Conservation (phyloP, 2,329 filamentous ascomycete genomes). For the Chrysosphaeria jannelii region DNA sequence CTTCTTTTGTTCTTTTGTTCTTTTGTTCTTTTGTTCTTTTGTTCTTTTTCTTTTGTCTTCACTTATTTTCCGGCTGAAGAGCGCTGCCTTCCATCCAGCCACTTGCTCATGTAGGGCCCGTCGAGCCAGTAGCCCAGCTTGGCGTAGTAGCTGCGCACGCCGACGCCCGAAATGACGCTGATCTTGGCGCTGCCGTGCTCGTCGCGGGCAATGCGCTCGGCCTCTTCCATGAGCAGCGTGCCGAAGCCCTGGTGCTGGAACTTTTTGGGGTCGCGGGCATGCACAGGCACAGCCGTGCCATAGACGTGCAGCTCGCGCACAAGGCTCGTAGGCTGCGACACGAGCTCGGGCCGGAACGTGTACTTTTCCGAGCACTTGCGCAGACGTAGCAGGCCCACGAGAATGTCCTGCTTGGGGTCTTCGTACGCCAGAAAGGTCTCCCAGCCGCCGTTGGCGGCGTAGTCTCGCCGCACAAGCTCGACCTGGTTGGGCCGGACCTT, state of each 20-base stretch:
- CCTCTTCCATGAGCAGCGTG: constrained; percentile 90
- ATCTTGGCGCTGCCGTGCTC: constrained; percentile 89
- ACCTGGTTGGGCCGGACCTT: constrained; percentile 93
- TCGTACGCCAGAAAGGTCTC: constrained; percentile 96
- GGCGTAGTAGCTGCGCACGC: constrained; percentile 80
- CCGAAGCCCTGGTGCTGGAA: constrained; percentile 97
- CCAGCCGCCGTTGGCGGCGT: constrained; percentile 87
- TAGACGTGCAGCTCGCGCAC: constrained; percentile 93
- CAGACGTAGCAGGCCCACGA: constrained; percentile 68
- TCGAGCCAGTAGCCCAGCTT: constrained; percentile 85
- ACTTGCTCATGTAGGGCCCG: constrained; percentile 56
- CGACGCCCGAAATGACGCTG: constrained; percentile 91
- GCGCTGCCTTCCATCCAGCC: constrained; percentile 22
- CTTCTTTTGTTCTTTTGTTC: too few relatives aligned
- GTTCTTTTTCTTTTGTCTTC: too few relatives aligned
- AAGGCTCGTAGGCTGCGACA: constrained; percentile 62
- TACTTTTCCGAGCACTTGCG: constrained; percentile 77
- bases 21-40: too few relatives aligned
- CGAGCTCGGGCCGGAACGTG: constrained; percentile 72
- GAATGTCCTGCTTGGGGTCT: constrained; percentile 91
- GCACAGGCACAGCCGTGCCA: constrained; percentile 86
- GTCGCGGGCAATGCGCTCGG: constrained; percentile 74
- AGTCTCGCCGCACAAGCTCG: constrained; percentile 80
- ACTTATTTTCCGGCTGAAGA: too few relatives aligned
- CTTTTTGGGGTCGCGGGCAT: constrained; percentile 79